Conservation (phyloP, 805 yeast genomes). For the Diddensiella caesifluorescens region DNA sequence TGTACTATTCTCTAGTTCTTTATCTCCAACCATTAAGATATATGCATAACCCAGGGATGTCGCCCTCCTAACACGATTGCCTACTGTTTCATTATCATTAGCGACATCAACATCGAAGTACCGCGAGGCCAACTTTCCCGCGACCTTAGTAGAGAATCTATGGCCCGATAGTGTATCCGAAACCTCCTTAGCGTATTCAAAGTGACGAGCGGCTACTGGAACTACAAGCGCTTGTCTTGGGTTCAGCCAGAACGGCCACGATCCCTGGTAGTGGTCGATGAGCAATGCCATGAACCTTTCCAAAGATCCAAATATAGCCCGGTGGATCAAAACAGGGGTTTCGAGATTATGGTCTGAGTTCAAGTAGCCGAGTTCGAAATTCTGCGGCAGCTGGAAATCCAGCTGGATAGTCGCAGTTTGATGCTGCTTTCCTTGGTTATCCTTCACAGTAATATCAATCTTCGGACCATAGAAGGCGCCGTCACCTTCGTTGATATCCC, state of each 20-base stretch:
- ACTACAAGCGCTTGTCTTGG: constrained; percentile 85
- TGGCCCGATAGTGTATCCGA: constrained; percentile 37
- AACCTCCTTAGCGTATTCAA: constrained; percentile 47
- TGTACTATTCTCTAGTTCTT: constrained; percentile 57
- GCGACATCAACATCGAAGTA: constrained; percentile 75
- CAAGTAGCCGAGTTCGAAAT: constrained; percentile 70
- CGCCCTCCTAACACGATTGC: constrained; percentile 76
- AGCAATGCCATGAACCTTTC: constrained; percentile 89
- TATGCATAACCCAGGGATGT: constrained; percentile 68
- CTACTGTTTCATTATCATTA: constrained; percentile 68
- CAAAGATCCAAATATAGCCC: constrained; percentile 92
- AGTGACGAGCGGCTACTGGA: constrained; percentile 67
- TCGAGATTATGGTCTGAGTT: constrained; percentile 31
- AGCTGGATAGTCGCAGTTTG: constrained; percentile 95
- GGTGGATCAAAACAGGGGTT: constrained; percentile 88
- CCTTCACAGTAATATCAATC: constrained; percentile 79
- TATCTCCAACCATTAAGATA: constrained; percentile 81
- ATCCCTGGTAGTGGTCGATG: constrained; percentile 84
- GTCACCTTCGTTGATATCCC: constrained; percentile 84
- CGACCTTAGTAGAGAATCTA: constrained; percentile 30
- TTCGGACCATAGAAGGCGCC: constrained; percentile 78
- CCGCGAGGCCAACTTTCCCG: constrained; percentile 53
- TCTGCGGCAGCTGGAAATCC: constrained; percentile 87
- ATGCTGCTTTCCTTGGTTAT: constrained; percentile 73
- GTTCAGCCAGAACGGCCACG: constrained; percentile 97